Evolutionary conservation across 441 rosid genomes (phyloP).

Genomic region (Brassica balearica): DNA sequence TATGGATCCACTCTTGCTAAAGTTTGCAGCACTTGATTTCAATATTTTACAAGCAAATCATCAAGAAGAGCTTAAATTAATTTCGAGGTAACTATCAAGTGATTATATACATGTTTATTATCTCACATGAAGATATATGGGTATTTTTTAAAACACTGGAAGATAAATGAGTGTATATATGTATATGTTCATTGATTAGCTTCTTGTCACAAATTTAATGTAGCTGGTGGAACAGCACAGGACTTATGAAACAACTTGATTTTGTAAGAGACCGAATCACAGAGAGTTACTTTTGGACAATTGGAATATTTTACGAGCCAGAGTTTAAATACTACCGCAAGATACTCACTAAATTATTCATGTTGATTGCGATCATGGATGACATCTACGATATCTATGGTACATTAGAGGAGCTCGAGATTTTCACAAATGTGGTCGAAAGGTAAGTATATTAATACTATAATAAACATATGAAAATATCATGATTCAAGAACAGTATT

Average conservation of each 20-base stretch:
- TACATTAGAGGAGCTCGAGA: constrained; percentile 45
- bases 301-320: constrained; percentile 36
- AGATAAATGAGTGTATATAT: not conserved
- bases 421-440: constrained; percentile 40
- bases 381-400: constrained; percentile 50
- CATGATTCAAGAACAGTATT: not conserved
- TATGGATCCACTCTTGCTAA: constrained; percentile 31
- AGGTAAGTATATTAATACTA: constrained; percentile 23
- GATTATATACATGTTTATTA: not conserved
- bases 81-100: constrained; percentile 36
- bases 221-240: constrained; percentile 46
- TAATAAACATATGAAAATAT: not conserved
- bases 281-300: constrained; percentile 44
- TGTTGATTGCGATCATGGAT: constrained; percentile 35
- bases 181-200: not conserved
- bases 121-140: not conserved
- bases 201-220: not conserved
- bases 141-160: not conserved
- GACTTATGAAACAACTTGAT: constrained; percentile 37
- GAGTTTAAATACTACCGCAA: constrained; percentile 22
- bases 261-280: constrained; percentile 47
- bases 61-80: constrained; percentile 46
- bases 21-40: constrained; percentile 50
- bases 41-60: constrained; percentile 46
- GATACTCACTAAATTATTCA: constrained; percentile 20